Conservation (phyloP, 768 basidiomycete genomes). For the Auricularia sp. region DNA sequence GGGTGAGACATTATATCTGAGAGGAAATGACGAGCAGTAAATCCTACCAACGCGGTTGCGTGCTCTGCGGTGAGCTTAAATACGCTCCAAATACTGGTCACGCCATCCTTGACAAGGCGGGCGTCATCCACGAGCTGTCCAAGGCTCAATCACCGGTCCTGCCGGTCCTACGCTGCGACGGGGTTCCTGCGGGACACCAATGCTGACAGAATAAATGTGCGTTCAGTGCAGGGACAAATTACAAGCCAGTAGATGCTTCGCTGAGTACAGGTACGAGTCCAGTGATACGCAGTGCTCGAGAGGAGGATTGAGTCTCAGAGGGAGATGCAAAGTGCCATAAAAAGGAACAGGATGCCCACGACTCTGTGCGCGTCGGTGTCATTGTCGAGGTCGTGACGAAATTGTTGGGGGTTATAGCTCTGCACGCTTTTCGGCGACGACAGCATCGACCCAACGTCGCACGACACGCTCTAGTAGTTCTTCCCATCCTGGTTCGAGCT, state of each 20-base stretch:
- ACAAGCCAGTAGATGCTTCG: not conserved
- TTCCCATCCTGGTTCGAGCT: slow-evolving; percentile 72
- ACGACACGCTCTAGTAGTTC: slow-evolving; percentile 60
- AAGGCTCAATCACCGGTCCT: not conserved
- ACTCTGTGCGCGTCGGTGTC: too few relatives aligned
- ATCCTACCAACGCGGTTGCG: not conserved
- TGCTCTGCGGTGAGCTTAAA: not conserved
- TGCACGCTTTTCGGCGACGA: slow-evolving; percentile 50
- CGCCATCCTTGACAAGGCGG: not conserved
- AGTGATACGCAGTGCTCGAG: not conserved
- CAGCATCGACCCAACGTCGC: slow-evolving; percentile 55
- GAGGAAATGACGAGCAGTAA: not conserved
- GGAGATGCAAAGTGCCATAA: not conserved
- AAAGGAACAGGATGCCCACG: too few relatives aligned
- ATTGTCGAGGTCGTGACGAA: too few relatives aligned
- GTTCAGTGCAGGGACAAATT: not conserved
- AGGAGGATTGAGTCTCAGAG: not conserved
- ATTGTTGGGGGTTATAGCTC: slow-evolving; percentile 6
- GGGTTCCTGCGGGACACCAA: not conserved
- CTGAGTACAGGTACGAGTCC: not conserved
- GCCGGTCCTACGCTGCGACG: not conserved
- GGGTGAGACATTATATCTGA: not conserved
- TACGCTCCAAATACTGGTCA: not conserved
- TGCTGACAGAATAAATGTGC: not conserved
- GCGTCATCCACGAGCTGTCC: not conserved